Evolutionary conservation across 495 filamentous ascomycete genomes (phyloP).

Genomic region (Cercophora newfieldiana): DNA sequence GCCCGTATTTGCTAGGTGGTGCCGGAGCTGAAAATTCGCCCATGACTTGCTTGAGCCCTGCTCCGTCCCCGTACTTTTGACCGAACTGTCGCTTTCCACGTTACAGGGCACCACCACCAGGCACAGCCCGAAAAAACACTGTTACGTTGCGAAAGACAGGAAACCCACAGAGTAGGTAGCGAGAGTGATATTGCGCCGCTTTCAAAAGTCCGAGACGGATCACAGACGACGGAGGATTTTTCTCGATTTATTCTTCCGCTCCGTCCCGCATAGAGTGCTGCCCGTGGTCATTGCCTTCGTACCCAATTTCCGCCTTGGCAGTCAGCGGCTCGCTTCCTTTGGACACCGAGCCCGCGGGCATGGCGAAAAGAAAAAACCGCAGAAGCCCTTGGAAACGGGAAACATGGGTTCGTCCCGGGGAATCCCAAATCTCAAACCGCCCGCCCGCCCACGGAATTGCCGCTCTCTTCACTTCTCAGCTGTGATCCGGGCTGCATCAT

Average conservation of each 20-base stretch:
- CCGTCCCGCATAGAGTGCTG: not conserved
- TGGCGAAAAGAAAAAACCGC: not conserved
- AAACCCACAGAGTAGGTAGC: not conserved
- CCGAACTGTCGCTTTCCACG: not conserved
- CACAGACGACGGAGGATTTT: not conserved
- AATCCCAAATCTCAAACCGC: not conserved
- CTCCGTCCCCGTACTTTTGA: not conserved
- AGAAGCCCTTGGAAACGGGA: not conserved
- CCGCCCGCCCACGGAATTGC: not conserved
- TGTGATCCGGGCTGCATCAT: not conserved
- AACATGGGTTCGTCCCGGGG: not conserved
- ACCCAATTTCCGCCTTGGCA: not conserved
- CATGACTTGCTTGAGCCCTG: not conserved
- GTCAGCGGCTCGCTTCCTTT: not conserved
- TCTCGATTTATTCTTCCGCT: not conserved
- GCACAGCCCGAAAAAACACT: not conserved
- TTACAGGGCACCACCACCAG: not conserved
- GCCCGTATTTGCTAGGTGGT: not conserved
- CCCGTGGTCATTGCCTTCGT: not conserved
- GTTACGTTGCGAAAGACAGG: not conserved
- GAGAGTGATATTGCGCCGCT: not conserved
- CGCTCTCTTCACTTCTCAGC: not conserved
- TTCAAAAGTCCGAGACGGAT: not conserved
- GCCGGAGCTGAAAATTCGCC: not conserved
- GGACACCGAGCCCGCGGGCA: not conserved